Percentiles rank a stretch among this genome's conserved stretches.
phyloP scores from a whole-genome alignment of 2,329 filamentous ascomycete genomes.

The Teratosphaeria gauchensis region DNA sequence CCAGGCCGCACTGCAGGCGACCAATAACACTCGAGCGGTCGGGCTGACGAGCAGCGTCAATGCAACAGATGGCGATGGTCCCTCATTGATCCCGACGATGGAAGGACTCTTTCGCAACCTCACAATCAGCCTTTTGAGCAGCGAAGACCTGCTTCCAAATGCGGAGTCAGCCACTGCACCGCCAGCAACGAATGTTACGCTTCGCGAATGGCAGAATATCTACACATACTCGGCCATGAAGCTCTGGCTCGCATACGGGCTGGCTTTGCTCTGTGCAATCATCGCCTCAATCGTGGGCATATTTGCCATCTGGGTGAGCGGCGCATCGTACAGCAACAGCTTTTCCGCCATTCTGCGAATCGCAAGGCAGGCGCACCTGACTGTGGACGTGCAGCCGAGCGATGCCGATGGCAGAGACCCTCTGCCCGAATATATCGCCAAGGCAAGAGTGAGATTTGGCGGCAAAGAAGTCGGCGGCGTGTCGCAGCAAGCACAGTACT shows the following conservation, averaged over 20 bases:
- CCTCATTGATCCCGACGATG: not conserved
- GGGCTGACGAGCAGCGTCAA: not conserved
- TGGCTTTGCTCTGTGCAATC: not conserved
- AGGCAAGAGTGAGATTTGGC: not conserved
- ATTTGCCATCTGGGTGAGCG: not conserved
- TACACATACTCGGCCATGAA: not conserved
- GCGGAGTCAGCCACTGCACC: not conserved
- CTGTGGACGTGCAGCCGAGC: not conserved
- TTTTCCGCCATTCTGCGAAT: not conserved
- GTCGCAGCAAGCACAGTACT: not conserved
- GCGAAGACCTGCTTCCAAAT: not conserved
- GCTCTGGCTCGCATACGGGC: not conserved
- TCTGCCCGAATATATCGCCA: not conserved
- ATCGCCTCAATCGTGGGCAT: not conserved
- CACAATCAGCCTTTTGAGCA: not conserved
- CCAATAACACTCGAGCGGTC: not conserved
- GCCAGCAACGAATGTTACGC: not conserved
- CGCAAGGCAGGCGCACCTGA: not conserved
- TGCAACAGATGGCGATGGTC: not conserved
- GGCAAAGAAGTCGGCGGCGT: not conserved
- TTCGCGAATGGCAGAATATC: not conserved
- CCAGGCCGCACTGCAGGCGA: not conserved
- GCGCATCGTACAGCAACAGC: not conserved
- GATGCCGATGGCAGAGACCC: not conserved
- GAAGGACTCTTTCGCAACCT: not conserved